phyloP scores from a whole-genome alignment of 257 asterid species.

The Scutellaria galericulata region DNA sequence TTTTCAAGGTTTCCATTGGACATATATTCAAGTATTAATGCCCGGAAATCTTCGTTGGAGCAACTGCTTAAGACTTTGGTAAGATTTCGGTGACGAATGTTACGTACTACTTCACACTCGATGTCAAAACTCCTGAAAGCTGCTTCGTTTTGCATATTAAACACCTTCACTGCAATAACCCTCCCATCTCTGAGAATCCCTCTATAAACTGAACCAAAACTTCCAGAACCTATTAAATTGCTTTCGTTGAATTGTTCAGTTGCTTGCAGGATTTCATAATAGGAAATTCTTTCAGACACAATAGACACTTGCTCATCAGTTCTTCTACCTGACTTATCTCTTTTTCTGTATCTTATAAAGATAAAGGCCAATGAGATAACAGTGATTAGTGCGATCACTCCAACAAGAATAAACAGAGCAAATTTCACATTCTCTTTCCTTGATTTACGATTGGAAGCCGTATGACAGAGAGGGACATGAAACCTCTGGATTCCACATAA shows the following conservation, averaged over 20 bases:
- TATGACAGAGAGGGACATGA: constrained; percentile 32
- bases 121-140: constrained; percentile 32
- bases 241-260: constrained; percentile 32
- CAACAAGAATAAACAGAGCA: constrained; percentile 23
- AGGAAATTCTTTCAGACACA: constrained; percentile 30
- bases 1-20: constrained; percentile 49
- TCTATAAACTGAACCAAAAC: constrained; percentile 31
- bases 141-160: constrained; percentile 27
- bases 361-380: neutral
- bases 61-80: constrained; percentile 42
- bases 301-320: neutral
- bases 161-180: constrained; percentile 38
- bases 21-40: constrained; percentile 45
- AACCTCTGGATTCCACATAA: constrained; percentile 33
- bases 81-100: constrained; percentile 28
- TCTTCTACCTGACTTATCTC: neutral
- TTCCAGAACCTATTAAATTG: constrained; percentile 36
- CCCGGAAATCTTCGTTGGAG: constrained; percentile 40
- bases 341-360: constrained; percentile 11
- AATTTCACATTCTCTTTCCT: constrained; percentile 3
- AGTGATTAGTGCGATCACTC: neutral
- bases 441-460: neutral
- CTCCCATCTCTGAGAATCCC: constrained; percentile 22
- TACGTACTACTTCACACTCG: constrained; percentile 29
- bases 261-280: constrained; percentile 37